A percentile compares a stretch with the other conserved stretches of the same genome.
These are phyloP conservation scores for Lignosus rhinocerotis DNA, from an alignment of 1,284 basidiomycete species.

Conservation along the genomic window DNA sequence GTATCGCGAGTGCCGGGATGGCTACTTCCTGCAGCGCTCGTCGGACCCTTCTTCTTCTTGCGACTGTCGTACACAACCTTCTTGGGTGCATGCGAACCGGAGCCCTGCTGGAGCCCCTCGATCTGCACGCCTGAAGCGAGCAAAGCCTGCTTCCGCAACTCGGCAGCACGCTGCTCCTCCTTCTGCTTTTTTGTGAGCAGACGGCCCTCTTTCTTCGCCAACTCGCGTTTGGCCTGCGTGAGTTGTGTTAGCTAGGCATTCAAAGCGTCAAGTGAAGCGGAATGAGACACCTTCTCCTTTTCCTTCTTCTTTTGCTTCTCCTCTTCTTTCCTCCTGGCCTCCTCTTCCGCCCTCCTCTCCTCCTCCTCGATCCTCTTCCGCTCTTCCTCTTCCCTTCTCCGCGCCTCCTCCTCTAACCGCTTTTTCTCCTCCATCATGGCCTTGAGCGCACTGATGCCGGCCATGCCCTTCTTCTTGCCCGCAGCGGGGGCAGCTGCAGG, in stretches of 20 bases:
- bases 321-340: conserved; percentile 75
- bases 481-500: conserved; percentile 33
- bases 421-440: conserved; percentile 91
- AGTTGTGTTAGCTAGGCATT: conserved; percentile 8
- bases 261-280: neutral
- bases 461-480: conserved; percentile 68
- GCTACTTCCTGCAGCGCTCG: conserved; percentile 42
- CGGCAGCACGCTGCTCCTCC: conserved; percentile 89
- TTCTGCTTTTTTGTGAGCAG: conserved; percentile 95
- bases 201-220: conserved; percentile 88
- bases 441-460: conserved; percentile 71
- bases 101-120: conserved; percentile 74
- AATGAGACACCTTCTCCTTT: conserved; percentile 77
- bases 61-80: conserved; percentile 81
- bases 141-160: conserved; percentile 89
- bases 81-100: conserved; percentile 53
- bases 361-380: conserved; percentile 81
- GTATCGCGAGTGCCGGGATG: conserved; percentile 36
- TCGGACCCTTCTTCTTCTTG: conserved; percentile 72
- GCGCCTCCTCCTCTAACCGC: conserved; percentile 80
- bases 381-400: conserved; percentile 71
- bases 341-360: conserved; percentile 75
- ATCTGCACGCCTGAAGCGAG: conserved; percentile 89
- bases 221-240: conserved; percentile 74
- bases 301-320: conserved; percentile 86